Evolutionary conservation across 768 basidiomycete genomes (phyloP).

Genomic region (Mycena capillaripes): DNA sequence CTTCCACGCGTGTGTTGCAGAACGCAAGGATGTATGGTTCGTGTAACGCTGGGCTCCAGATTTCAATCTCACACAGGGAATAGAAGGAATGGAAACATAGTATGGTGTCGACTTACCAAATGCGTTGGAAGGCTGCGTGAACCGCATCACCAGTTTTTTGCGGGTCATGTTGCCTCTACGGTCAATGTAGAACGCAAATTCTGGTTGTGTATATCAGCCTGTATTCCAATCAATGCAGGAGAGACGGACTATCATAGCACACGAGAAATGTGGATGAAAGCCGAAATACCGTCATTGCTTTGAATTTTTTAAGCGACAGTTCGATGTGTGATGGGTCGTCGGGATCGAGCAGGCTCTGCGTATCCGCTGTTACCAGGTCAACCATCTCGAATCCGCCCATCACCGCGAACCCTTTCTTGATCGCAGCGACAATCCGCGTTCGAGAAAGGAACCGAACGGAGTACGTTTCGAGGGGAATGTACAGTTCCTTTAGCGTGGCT

Average conservation of each 20-base stretch:
- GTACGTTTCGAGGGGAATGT: constrained; percentile 81
- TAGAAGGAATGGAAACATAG: too few relatives aligned
- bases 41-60: constrained; percentile 65
- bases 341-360: constrained; percentile 83
- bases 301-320: constrained; percentile 51
- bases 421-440: constrained; percentile 36
- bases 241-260: constrained; percentile 79
- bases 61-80: neutral
- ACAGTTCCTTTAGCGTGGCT: constrained; percentile 72
- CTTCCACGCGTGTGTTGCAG: constrained; percentile 81
- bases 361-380: constrained; percentile 81
- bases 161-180: constrained; percentile 79
- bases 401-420: constrained; percentile 21
- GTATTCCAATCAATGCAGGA: neutral
- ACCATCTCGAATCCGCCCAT: constrained; percentile 38
- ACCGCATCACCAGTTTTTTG: constrained; percentile 77
- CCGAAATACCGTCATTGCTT: constrained; percentile 82
- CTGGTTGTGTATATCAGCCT: constrained; percentile 47
- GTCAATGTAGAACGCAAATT: constrained; percentile 88
- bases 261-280: constrained; percentile 82
- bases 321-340: constrained; percentile 71
- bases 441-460: constrained; percentile 81
- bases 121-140: constrained; percentile 78
- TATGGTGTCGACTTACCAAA: constrained; percentile 69
- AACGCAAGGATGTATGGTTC: constrained; percentile 87